phyloP scores from a whole-genome alignment of 805 yeast genomes.

The Ascoidea tarda region DNA sequence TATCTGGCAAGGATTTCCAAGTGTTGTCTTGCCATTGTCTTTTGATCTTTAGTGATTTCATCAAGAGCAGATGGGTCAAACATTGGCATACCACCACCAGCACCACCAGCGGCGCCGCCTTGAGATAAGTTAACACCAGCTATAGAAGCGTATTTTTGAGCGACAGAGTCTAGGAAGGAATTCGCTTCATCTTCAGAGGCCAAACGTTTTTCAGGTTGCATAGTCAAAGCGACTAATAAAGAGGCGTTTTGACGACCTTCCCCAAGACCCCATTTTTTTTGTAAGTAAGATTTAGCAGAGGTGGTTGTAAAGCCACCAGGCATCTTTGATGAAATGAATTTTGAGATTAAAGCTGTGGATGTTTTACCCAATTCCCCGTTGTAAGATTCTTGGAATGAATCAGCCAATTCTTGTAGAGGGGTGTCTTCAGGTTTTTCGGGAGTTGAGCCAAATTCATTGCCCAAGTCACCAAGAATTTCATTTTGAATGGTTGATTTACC shows the following conservation, averaged over 20 bases:
- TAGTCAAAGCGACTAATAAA: slow-evolving; percentile 66
- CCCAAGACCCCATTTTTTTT: slow-evolving; percentile 85
- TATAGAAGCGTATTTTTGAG: slow-evolving; percentile 73
- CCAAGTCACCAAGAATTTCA: slow-evolving; percentile 96
- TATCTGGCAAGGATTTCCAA: slow-evolving; percentile 90
- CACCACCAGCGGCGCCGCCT: slow-evolving; percentile 36
- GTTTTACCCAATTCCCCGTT: slow-evolving; percentile 87
- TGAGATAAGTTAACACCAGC: slow-evolving; percentile 68
- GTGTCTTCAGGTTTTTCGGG: slow-evolving; percentile 99
- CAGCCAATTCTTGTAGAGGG: slow-evolving; percentile 92
- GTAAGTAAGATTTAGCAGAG: slow-evolving; percentile 82
- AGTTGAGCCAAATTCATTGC: slow-evolving; percentile 94
- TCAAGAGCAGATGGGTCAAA: slow-evolving; percentile 95
- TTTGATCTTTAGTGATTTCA: slow-evolving; percentile 33
- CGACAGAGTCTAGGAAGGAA: slow-evolving; percentile 66
- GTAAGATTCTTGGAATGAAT: slow-evolving; percentile 84
- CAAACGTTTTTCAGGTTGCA: slow-evolving; percentile 85
- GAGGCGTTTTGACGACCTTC: slow-evolving; percentile 91
- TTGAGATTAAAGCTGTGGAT: slow-evolving; percentile 74
- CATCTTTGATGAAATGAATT: slow-evolving; percentile 94
- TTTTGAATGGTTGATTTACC: slow-evolving; percentile 98
- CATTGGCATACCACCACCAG: slow-evolving; percentile 68
- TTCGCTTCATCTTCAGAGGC: slow-evolving; percentile 84
- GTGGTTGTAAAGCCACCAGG: slow-evolving; percentile 98
- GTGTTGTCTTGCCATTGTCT: slow-evolving; percentile 34